Base-by-base conservation (phyloP, 2,329 filamentous ascomycete species). In the Colletotrichum costaricense region DNA sequence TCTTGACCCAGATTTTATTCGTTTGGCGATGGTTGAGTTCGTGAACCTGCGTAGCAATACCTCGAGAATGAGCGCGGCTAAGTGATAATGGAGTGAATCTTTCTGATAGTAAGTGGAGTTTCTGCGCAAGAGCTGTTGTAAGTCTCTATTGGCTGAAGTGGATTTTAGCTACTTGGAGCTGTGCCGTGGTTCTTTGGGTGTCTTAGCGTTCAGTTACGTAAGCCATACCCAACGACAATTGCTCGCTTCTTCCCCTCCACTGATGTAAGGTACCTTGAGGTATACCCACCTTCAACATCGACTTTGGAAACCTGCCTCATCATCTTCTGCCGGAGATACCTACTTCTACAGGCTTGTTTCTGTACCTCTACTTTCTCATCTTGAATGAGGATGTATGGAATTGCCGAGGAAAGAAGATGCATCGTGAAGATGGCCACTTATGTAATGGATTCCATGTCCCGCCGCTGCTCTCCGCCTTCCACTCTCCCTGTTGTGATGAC, bases 1-100 rank as follows among this genome's bases (percentile, higher is more conserved):
- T 97, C 72, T 69, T 49, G 64, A 14, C 9, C 38, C 86, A 52
- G 3, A 8, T 3, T 62, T 22, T 49, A 1, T 5, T 57, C 12
- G 52, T n/a, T 46, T 35, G 19, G 52, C 16, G 56, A 6, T 49
- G 4, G 19, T n/a, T 49, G 42, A 11, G 9, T 30, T 42, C 22
- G 52, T 52, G 5, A 11, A 16, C 12, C 12, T 33, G 16, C 49
- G 46, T 24, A 2, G 16, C 33, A 19, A 30, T 46, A 30, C 14
- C 38, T 30, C 42, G 28, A 52, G 26, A 42, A n/a, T n/a, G 52
- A 35, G 22, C 16, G 33, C n/a, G 33, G 22, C n/a, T 46, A 26
- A 26, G 58, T 64, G 52, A 38, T 33, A n/a, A 28, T 59, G 56
- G 26, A 56, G 67, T 35, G 35, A 73, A 65, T 73, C 67, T 65